A percentile compares a stretch with the other conserved stretches of the same genome.
phyloP scores from a whole-genome alignment of 805 yeast species.

The Candida schatavii region DNA sequence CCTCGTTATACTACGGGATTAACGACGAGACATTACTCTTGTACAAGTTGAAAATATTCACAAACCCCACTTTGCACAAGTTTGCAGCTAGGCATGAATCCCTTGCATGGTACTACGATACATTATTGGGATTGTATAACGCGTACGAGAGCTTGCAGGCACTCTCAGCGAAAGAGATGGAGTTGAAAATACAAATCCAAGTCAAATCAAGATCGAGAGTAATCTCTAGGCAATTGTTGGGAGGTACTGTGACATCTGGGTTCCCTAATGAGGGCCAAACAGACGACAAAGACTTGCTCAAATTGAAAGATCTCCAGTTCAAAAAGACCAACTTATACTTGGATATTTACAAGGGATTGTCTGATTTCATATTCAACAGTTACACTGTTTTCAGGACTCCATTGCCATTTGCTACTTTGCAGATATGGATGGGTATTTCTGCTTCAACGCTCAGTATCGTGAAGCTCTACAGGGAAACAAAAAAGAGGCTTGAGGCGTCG shows the following conservation, averaged over 20 bases:
- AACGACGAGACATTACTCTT: conserved; percentile 62
- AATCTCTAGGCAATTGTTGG: conserved; percentile 39
- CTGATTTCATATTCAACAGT: conserved; percentile 39
- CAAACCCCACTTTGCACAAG: conserved; percentile 31
- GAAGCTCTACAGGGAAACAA: conserved; percentile 39
- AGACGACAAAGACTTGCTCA: conserved; percentile 19
- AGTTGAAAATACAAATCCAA: conserved; percentile 54
- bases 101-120: conserved; percentile 67
- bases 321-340: conserved; percentile 34
- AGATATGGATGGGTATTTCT: conserved; percentile 45
- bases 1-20: conserved; percentile 59
- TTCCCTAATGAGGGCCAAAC: conserved; percentile 13
- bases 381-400: conserved; percentile 38
- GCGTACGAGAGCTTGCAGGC: conserved; percentile 42
- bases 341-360: conserved; percentile 37
- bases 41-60: conserved; percentile 50
- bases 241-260: conserved; percentile 12
- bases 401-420: conserved; percentile 38
- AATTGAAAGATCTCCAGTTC: conserved; percentile 32
- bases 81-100: conserved; percentile 57
- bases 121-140: conserved; percentile 53
- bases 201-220: conserved; percentile 55
- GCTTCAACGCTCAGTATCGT: conserved; percentile 37
- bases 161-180: conserved; percentile 49
- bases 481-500: conserved; percentile 17